Evolutionary conservation across 2,329 filamentous ascomycete genomes (phyloP).

Genomic region (Pseudogymnoascus sp.): DNA sequence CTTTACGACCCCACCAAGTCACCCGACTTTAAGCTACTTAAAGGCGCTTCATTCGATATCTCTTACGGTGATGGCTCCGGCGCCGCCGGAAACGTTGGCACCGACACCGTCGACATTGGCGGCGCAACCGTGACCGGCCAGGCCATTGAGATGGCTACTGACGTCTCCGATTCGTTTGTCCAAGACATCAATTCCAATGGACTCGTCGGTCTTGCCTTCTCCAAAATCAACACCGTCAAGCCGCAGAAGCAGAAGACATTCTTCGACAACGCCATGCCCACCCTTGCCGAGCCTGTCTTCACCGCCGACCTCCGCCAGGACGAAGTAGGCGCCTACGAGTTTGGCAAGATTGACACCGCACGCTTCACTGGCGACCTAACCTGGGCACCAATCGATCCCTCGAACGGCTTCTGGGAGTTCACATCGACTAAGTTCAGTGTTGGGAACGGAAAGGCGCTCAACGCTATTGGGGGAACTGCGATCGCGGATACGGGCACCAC

Average conservation of each 20-base stretch:
- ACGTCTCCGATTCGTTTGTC: slow-evolving; percentile 29
- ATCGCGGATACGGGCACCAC: slow-evolving; percentile 40
- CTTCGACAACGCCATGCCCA: slow-evolving; percentile 28
- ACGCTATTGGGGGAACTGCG: slow-evolving; percentile 48
- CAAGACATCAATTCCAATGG: slow-evolving; percentile 42
- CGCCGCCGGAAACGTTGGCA: slow-evolving; percentile 31
- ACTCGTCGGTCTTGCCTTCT: slow-evolving; percentile 53
- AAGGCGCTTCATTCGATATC: slow-evolving; percentile 29
- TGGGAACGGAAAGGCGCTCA: slow-evolving; percentile 39
- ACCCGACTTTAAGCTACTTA: slow-evolving; percentile 22
- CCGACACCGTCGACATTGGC: slow-evolving; percentile 31
- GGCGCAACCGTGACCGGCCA: slow-evolving; percentile 28
- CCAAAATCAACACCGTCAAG: slow-evolving; percentile 30
- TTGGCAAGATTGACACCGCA: slow-evolving; percentile 46
- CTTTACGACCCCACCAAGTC: slow-evolving; percentile 28
- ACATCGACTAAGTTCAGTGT: slow-evolving; percentile 43
- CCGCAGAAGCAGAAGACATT: slow-evolving; percentile 30
- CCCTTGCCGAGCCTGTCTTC: slow-evolving; percentile 48
- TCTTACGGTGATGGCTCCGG: slow-evolving; percentile 34
- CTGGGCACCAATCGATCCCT: slow-evolving; percentile 43
- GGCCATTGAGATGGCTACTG: slow-evolving; percentile 30
- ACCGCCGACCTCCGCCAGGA: slow-evolving; percentile 46
- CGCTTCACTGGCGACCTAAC: slow-evolving; percentile 48
- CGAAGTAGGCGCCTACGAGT: slow-evolving; percentile 44
- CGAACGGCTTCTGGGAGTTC: slow-evolving; percentile 51